phyloP scores from a whole-genome alignment of 2,329 filamentous ascomycete species.

The Raffaelea arxii region DNA sequence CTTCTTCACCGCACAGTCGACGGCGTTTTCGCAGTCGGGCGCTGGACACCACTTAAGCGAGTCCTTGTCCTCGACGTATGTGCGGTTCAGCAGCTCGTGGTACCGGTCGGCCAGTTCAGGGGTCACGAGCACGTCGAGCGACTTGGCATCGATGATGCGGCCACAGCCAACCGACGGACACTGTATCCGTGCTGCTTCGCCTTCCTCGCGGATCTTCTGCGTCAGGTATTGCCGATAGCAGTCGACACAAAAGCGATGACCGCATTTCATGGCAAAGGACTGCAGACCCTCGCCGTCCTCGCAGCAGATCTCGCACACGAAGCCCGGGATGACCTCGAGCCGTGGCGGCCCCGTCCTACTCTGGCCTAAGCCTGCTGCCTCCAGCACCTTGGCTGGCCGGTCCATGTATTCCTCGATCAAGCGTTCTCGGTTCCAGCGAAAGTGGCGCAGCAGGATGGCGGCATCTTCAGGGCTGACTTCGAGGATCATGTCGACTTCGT shows the following conservation, averaged over 20 bases:
- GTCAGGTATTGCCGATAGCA: constrained; percentile 87
- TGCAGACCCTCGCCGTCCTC: constrained; percentile 70
- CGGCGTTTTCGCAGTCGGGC: constrained; percentile 89
- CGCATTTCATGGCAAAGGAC: constrained; percentile 91
- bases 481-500: constrained; percentile 85
- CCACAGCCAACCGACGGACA: constrained; percentile 84
- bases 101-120: constrained; percentile 55
- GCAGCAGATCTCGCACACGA: constrained; percentile 92
- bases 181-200: constrained; percentile 88
- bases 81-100: constrained; percentile 76
- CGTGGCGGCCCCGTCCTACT: constrained; percentile 52
- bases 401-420: constrained; percentile 97
- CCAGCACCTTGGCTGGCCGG: constrained; percentile 64
- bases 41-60: constrained; percentile 96
- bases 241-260: constrained; percentile 83
- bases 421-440: constrained; percentile 93
- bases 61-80: constrained; percentile 95
- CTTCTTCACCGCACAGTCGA: constrained; percentile 82
- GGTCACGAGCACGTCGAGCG: constrained; percentile 66
- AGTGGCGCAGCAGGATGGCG: constrained; percentile 80
- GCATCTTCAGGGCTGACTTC: constrained; percentile 82
- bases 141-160: constrained; percentile 83
- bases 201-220: constrained; percentile 92
- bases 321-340: constrained; percentile 63
- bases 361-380: constrained; percentile 71